Evolutionary conservation across 2,329 filamentous ascomycete species (phyloP), one percentile per base, ranked within the genome.

Genomic region (Penicillium sp.): DNA sequence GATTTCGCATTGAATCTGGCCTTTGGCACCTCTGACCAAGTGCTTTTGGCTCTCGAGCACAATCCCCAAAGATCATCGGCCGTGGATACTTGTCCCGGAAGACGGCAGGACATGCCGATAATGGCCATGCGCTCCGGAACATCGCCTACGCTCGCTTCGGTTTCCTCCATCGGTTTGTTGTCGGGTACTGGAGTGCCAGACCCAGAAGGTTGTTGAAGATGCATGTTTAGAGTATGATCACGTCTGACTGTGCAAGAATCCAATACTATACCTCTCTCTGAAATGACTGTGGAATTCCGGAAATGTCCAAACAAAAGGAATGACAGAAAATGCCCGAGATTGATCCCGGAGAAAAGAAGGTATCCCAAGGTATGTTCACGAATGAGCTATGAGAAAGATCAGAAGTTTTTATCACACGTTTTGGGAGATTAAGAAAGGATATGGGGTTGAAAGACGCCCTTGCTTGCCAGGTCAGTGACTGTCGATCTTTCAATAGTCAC

Each of bases 61-160:
- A 68, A 37, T 11, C 66, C 59, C 67, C 67, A 69, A 7, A 69
- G 58, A 5, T 68, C 59, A 9, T 65, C 65, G 16, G 59, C 44
- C 10, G 60, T 65, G 4, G 60, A 58, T 16, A 68, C 67, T 27
- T 66, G 57, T 10, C 67, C 67, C 19, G 67, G 65, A 3, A 68
- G 57, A 29, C 67, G 61, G 51, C 67, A 69, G 21, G 66, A 57
- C 65, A 68, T 65, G 43, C 67, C 67, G 49, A 69, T 61, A 49
- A 69, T 67, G 50, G 66, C 67, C 48, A 61, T 59, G 6, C 54
- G 57, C 53, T 63, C 58, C 5, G 62, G 58, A 9, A 43, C 49
- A 51, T 62, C 50, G 5, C 52, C 46, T 0, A 35, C 39, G 8
- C 35, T 26, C 21, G 55, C 50, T 7, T 65, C 50, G 3, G 62